Base-by-base conservation (phyloP, 495 filamentous ascomycete species). In the Hypoxylon fragiforme region DNA sequence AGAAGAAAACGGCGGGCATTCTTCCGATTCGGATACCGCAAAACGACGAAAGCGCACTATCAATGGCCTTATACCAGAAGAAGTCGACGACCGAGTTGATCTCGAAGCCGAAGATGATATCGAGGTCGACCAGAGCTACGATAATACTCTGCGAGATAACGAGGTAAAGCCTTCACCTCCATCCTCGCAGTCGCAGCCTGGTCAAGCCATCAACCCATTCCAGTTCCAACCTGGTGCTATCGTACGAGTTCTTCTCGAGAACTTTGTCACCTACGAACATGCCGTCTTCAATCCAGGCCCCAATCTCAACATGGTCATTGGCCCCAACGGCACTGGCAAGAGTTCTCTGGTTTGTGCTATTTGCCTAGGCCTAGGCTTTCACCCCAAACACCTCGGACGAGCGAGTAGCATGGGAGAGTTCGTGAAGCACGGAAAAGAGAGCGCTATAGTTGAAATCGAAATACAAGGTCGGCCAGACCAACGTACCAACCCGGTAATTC, bases 291-390 rank as follows among this genome's bases (percentile, higher is more conserved):
- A 82, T 41, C 90, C 89, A 3, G 94, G 94, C 0, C 92, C 95
- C 9, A 94, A 88, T 60, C 68, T 99, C 62, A 99, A 99, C 66
- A 97, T 99, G 95, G 85, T 99, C 49, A 97, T 99, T 60, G 94
- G 94, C 0, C 94, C 94, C 7, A 99, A 99, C 65, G 94, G 94
- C 36, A 97, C 94, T 0, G 94, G 94, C 36, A 99, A 99, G 68
- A 96, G 91, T 76, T 96, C 95, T 0, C 81, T 99, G 22, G 94
- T 99, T 21, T 97, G 94, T 71, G 94, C 95, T 20, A 95, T 99
- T 54, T 97, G 95, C 71, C 71, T 99, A 9, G 94, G 94, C 5
- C 72, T 99, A 21, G 94, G 94, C 26, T 97, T 85, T 79, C 78
- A 82, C 2, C 84, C 94, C 21, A 78, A 85, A 76, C 83, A 92